These are phyloP conservation scores for Coniophora puteana DNA, from an alignment of 1,284 basidiomycete species.

Conservation along the genomic window DNA sequence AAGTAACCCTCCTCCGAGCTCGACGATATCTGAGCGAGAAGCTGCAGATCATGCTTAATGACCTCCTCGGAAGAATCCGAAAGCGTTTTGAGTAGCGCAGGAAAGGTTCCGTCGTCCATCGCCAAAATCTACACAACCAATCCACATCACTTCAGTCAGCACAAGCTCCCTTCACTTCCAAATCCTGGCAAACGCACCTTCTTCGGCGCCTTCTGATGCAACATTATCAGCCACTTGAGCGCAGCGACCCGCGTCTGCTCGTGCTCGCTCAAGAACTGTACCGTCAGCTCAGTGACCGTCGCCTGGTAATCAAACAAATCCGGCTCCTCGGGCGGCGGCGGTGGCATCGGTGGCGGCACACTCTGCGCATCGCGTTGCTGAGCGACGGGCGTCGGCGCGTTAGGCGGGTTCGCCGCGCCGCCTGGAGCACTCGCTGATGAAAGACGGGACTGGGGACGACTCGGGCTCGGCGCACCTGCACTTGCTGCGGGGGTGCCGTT, in stretches of 20 bases:
- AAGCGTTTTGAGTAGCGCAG: constrained; percentile 90
- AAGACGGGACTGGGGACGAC: constrained; percentile 54
- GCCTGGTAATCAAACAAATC: constrained; percentile 91
- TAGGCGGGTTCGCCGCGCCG: constrained; percentile 15
- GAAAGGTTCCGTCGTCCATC: constrained; percentile 96
- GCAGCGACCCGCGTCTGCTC: constrained; percentile 96
- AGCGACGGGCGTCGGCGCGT: constrained; percentile 20
- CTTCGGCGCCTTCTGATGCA: constrained; percentile 95
- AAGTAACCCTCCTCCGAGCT: constrained; percentile 95
- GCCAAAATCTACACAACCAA: constrained; percentile 70
- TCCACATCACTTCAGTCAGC: background rate
- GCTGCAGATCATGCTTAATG: constrained; percentile 93
- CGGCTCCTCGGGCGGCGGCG: constrained; percentile 42
- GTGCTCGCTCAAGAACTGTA: constrained; percentile 94
- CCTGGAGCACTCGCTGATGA: constrained; percentile 38
- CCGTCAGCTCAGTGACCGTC: constrained; percentile 89
- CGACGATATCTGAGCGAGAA: constrained; percentile 95
- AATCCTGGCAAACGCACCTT: constrained; percentile 51
- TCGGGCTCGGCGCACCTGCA: constrained; percentile 25
- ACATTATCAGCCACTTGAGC: constrained; percentile 97
- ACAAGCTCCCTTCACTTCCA: background rate
- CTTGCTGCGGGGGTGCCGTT: constrained; percentile 52
- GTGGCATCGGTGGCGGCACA: constrained; percentile 8
- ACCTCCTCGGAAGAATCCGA: constrained; percentile 98
- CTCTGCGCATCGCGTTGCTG: no score